Conservation (phyloP, 2,329 filamentous ascomycete species). For the Aspergillus bombycis region DNA sequence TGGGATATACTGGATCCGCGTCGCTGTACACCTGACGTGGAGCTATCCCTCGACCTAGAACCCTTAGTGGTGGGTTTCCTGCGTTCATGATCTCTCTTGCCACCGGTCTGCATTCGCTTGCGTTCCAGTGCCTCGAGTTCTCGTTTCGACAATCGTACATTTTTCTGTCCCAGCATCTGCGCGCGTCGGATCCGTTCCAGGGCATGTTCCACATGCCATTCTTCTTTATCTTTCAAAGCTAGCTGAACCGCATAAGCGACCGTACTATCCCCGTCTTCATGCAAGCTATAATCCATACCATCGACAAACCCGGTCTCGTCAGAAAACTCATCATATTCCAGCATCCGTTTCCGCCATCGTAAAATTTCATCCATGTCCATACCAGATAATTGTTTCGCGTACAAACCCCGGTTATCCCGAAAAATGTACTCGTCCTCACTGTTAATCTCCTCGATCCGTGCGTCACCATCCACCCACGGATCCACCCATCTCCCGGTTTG, state of each 20-base stretch:
- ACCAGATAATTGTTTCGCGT: slow-evolving; percentile 40
- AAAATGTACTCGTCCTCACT: slow-evolving; percentile 42
- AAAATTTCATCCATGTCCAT: slow-evolving; percentile 31
- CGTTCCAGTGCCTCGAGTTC: slow-evolving; percentile 81
- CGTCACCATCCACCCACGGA: slow-evolving; percentile 54
- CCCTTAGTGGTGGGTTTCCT: background rate
- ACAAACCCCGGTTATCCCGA: slow-evolving; percentile 25
- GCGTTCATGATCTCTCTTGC: slow-evolving; percentile 22
- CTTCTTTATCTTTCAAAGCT: slow-evolving; percentile 68
- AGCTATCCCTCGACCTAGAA: background rate
- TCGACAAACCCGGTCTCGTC: slow-evolving; percentile 47
- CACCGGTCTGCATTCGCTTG: slow-evolving; percentile 59
- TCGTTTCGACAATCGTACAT: slow-evolving; percentile 77
- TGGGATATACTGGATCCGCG: slow-evolving; percentile 17
- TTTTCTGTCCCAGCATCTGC: slow-evolving; percentile 72
- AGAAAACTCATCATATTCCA: slow-evolving; percentile 51
- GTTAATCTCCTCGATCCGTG: slow-evolving; percentile 45
- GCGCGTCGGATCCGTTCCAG: slow-evolving; percentile 79
- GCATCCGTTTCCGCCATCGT: slow-evolving; percentile 39
- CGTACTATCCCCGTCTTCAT: slow-evolving; percentile 54
- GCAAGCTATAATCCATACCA: slow-evolving; percentile 56
- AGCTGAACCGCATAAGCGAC: slow-evolving; percentile 54
- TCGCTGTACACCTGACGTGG: slow-evolving; percentile 23
- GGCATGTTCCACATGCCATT: slow-evolving; percentile 75
- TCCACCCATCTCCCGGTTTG: slow-evolving; percentile 58